Evolutionary conservation across 805 yeast genomes (phyloP).

Genomic region (Candida hispaniensis): DNA sequence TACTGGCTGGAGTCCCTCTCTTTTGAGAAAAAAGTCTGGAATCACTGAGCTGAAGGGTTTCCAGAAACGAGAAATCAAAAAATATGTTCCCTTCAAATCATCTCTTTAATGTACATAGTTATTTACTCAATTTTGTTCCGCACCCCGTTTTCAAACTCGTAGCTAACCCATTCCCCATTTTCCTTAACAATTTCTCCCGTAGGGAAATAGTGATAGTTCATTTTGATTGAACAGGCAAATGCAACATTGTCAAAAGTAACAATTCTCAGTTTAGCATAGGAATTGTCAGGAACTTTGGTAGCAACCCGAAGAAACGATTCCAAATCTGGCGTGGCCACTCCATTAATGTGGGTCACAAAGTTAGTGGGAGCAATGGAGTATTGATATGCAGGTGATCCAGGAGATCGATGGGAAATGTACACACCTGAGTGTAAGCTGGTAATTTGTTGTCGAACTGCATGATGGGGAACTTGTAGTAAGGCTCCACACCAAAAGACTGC

Average conservation of each 20-base stretch:
- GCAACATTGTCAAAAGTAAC: conserved; percentile 83
- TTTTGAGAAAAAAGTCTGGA: conserved; percentile 47
- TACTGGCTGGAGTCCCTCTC: conserved; percentile 65
- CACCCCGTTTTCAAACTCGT: conserved; percentile 31
- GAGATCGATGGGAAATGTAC: conserved; percentile 63
- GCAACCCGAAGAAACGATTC: conserved; percentile 57
- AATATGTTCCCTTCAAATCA: conserved; percentile 17
- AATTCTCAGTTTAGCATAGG: conserved; percentile 69
- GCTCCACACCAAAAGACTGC: conserved; percentile 79
- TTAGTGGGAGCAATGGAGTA: conserved; percentile 69
- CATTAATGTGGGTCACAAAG: conserved; percentile 85
- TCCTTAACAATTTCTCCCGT: conserved; percentile 38
- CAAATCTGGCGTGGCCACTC: conserved; percentile 56
- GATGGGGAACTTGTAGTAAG: conserved; percentile 78
- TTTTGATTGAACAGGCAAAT: conserved; percentile 72
- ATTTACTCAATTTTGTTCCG: conserved; percentile 12
- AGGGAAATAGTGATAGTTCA: conserved; percentile 81
- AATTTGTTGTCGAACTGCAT: conserved; percentile 79
- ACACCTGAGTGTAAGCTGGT: conserved; percentile 68
- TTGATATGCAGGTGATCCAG: conserved; percentile 84
- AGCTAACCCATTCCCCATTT: conserved; percentile 45
- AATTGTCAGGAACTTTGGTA: conserved; percentile 61
- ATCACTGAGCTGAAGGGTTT: conserved; percentile 38
- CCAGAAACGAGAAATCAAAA: conserved; percentile 16
- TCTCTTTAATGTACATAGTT: conserved; percentile 15